These are phyloP conservation scores for Crithidia brevicula DNA, from an alignment of 208 protist species.

Conservation along the genomic window DNA sequence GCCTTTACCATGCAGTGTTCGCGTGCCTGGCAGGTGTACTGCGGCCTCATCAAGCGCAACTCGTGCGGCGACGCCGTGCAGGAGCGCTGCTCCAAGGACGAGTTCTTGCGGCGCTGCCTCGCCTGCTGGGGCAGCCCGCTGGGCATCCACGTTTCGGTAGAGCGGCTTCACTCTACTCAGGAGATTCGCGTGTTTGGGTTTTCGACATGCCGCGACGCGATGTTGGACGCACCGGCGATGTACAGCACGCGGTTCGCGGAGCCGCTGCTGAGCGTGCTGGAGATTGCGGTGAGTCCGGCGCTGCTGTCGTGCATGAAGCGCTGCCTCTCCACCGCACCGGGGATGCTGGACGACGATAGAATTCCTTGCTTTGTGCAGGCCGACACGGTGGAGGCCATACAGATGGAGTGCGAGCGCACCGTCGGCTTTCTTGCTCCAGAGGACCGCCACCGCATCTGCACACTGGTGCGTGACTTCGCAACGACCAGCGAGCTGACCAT, in stretches of 20 bases:
- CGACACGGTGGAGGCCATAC: conserved; percentile 50
- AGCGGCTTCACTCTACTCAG: conserved; percentile 12
- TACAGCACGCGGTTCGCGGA: conserved; percentile 19
- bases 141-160: conserved; percentile 49
- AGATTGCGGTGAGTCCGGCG: conserved; percentile 54
- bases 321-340: conserved; percentile 59
- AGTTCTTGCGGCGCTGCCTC: conserved; percentile 56
- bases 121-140: conserved; percentile 71
- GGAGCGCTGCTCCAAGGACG: conserved; percentile 53
- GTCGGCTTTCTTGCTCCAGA: conserved; percentile 57
- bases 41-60: conserved; percentile 40
- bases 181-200: conserved; percentile 38
- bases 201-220: conserved; percentile 25
- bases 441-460: conserved; percentile 50
- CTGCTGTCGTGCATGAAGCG: conserved; percentile 56
- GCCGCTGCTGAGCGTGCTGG: conserved; percentile 38
- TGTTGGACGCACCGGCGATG: conserved; percentile 22
- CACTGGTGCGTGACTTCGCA: conserved; percentile 39
- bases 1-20: conserved; percentile 67
- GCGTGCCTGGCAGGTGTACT: conserved; percentile 66
- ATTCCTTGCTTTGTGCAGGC: conserved; percentile 55
- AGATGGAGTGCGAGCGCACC: conserved; percentile 81
- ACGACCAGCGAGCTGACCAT: conserved; percentile 29
- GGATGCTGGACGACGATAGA: conserved; percentile 32
- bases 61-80: conserved; percentile 25